Evolutionary conservation across 2,329 filamentous ascomycete species (phyloP), one percentile per base, ranked within the genome.

Genomic region (Botrytis aclada): DNA sequence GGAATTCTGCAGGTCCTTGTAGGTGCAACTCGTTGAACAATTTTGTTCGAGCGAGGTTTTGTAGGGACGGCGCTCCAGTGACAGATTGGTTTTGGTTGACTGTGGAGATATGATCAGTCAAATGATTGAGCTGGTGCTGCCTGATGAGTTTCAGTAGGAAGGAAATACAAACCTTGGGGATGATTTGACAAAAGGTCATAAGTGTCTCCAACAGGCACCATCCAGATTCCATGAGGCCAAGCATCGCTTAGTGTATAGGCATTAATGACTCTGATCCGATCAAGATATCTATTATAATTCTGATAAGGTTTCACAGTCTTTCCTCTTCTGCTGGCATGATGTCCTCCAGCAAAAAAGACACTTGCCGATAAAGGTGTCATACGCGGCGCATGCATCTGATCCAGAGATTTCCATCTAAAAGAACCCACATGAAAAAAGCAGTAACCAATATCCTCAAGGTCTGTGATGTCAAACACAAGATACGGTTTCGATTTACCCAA

Each of bases 401-500:
- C 56, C 3, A 60, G 12, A 3, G 29, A 34, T 0, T 22, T 1
- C 56, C 29, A 60, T 60, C 5, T 18, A 2, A 22, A 22, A 1
- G 56, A 60, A 22, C 18, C 16, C 56, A 60, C 29, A 20, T 22
- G 56, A 10, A 60, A 60, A 61, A 78, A 78, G 47, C 76, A 78
- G 62, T 78, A 78, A 7, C 69, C 69, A 5, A 75, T 54, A 32
- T 64, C 25, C 3, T 45, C 20, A 1, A 43, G 72, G 20, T 76
- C 65, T 9, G 77, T 76, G 45, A 79, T 77, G 64, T 79, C 77
- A 16, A 79, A 58, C 25, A 79, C 74, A 5, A 77, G 56, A 60
- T 60, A 34, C 34, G 56, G 18, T 60, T 10, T 2, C 8, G 16
- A 32, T 20, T 1, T 60, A 20, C 8, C 29, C 18, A 60, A 32